Evolutionary conservation across 768 basidiomycete species (phyloP).

Genomic region (Phlebiopsis flavidoalba): DNA sequence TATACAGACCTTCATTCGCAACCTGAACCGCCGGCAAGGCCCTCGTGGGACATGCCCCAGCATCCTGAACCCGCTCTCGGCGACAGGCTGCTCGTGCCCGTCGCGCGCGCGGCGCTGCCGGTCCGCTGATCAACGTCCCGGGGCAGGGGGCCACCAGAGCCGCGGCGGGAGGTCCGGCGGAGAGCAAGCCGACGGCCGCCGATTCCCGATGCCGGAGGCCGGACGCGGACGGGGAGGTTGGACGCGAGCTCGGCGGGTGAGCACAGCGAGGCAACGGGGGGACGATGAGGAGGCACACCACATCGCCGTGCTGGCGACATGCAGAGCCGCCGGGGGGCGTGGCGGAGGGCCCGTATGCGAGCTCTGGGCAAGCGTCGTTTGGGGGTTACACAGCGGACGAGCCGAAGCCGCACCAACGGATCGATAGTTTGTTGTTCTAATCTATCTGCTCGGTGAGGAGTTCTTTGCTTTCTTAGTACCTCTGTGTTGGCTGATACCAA

Average conservation of each 20-base stretch:
- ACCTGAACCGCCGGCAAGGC: slow-evolving; percentile 81
- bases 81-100: slow-evolving; percentile 60
- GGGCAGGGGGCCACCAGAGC: slow-evolving; percentile 64
- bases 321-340: too few relatives aligned
- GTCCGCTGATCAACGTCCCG: slow-evolving; percentile 40
- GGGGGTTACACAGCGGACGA: slow-evolving; percentile 68
- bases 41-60: too few relatives aligned
- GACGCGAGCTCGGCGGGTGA: slow-evolving; percentile 14
- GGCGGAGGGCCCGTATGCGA: slow-evolving; percentile 73
- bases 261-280: slow-evolving; percentile 17
- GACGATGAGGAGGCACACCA: slow-evolving; percentile 35
- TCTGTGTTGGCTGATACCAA: slow-evolving; percentile 11
- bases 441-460: neutral
- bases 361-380: slow-evolving; percentile 73
- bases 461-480: neutral
- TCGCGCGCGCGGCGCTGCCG: slow-evolving; percentile 45
- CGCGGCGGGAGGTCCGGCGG: slow-evolving; percentile 21
- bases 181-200: slow-evolving; percentile 10
- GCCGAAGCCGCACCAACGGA: slow-evolving; percentile 60
- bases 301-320: slow-evolving; percentile 15
- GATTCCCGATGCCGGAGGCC: slow-evolving; percentile 13
- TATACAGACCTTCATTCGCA: slow-evolving; percentile 85
- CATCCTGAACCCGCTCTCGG: too few relatives aligned
- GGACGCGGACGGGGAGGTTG: slow-evolving; percentile 4
- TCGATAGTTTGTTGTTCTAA: slow-evolving; percentile 68